Conservation (phyloP, 495 filamentous ascomycete species). For the Penicillium desertorum region DNA sequence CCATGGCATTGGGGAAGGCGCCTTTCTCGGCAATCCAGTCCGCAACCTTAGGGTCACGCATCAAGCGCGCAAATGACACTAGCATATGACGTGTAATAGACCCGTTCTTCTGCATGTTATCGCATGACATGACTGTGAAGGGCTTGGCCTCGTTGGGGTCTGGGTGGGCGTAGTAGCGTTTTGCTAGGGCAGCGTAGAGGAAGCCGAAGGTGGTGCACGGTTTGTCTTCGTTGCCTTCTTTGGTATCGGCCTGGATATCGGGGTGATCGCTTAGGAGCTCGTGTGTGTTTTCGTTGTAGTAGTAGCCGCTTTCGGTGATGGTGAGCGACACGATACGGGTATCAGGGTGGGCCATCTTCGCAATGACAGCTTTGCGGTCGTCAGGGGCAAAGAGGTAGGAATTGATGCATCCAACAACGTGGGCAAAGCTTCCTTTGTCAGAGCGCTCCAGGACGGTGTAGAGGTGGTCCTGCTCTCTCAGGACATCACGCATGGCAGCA, state of each 20-base stretch:
- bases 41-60: slow-evolving; percentile 42
- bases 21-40: slow-evolving; percentile 44
- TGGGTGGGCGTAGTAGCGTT: slow-evolving; percentile 26
- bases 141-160: slow-evolving; percentile 4
- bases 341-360: slow-evolving; percentile 52
- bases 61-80: slow-evolving; percentile 41
- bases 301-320: slow-evolving; percentile 54
- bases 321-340: slow-evolving; percentile 52
- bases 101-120: slow-evolving; percentile 55
- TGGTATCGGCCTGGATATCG: slow-evolving; percentile 48
- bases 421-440: slow-evolving; percentile 43
- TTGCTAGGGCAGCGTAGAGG: slow-evolving; percentile 46
- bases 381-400: slow-evolving; percentile 50
- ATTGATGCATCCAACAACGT: slow-evolving; percentile 51
- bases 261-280: slow-evolving; percentile 46
- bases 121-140: slow-evolving; percentile 52
- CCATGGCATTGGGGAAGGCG: slow-evolving; percentile 52
- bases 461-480: slow-evolving; percentile 46
- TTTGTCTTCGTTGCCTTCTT: slow-evolving; percentile 39
- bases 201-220: slow-evolving; percentile 50
- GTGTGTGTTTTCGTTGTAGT: slow-evolving; percentile 54
- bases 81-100: slow-evolving; percentile 52
- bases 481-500: slow-evolving; percentile 44
- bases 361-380: slow-evolving; percentile 47
- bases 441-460: slow-evolving; percentile 52